Base-by-base conservation (phyloP, 2,329 filamentous ascomycete species). In the Pleomassaria siparia region DNA sequence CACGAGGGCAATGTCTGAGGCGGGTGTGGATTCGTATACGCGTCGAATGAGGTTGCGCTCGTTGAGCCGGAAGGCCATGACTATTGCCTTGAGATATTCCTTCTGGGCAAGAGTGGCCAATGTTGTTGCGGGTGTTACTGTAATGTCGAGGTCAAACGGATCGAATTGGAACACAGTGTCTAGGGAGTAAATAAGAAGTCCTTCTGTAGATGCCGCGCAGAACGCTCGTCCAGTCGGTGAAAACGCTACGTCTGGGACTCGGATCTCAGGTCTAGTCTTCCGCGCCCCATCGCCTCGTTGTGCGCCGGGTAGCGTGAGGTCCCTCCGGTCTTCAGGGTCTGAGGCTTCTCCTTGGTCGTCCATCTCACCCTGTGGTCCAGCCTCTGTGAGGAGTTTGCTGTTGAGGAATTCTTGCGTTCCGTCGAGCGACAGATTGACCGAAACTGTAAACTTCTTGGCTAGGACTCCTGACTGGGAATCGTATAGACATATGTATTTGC, bases 401-500 rank as follows among this genome's bases (percentile, higher is more conserved):
- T 96, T 97, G 56, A 99, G 80, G 71, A 95, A 96, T 69, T 99
- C 94, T 66, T 97, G 92, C 1, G 94, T 99, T 39, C 94, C 94
- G 16, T 95, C 91, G 2, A 99, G 59, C 1, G 91, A 95, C n/a
- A 96, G 78, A 71, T 99, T 99, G 63, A 96, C 83, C 59, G 89
- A 95, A 62, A 97, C 91, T 1, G 92, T 96, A 66, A 88, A 99
- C 67, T 96, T 96, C 70, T 95, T 96, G 46, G 97, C 77, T 10
- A 99, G 76, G 0, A 94, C 90, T 69, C 94, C 91, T 0, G 92
- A 95, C 48, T 85, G 85, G 25, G 95, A 89, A n/a, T 95, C 92
- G 73, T 99, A 99, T 48, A 99, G 73, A 67, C 94, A 97, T 43
- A 99, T 96, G 71, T 95, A 96, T 75, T 99, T 99, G 84, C 91